Conservation (phyloP, 106 monocot species). For the Dioscorea dumetorum region DNA sequence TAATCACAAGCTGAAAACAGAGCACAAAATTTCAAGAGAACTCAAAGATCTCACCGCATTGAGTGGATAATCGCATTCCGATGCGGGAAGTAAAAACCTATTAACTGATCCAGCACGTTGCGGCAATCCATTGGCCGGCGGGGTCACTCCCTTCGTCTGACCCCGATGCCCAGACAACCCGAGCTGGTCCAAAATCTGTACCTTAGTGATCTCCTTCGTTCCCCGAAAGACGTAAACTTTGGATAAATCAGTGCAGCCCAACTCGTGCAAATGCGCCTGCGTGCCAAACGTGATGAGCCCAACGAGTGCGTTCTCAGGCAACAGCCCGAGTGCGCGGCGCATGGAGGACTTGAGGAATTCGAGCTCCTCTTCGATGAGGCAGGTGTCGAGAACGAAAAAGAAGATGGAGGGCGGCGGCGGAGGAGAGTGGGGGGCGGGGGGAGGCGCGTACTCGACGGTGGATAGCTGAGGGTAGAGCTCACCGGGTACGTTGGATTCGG, state of each 20-base stretch:
- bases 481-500: conserved; percentile 74
- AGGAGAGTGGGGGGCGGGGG: conserved; percentile 5
- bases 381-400: conserved; percentile 86
- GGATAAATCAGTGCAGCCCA: conserved; percentile 76
- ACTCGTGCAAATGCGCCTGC: conserved; percentile 90
- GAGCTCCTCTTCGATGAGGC: conserved; percentile 93
- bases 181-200: conserved; percentile 88
- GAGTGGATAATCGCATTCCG: conserved; percentile 88
- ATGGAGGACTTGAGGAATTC: conserved; percentile 73
- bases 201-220: conserved; percentile 79
- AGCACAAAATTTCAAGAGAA: background rate
- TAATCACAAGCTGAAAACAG: background rate
- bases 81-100: conserved; percentile 79
- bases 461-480: conserved; percentile 88
- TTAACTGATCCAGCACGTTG: conserved; percentile 33
- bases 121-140: conserved; percentile 29
- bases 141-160: conserved; percentile 14
- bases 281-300: conserved; percentile 90
- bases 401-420: conserved; percentile 64
- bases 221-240: conserved; percentile 86
- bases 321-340: conserved; percentile 67
- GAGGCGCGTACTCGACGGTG: conserved; percentile 68
- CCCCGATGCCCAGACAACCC: conserved; percentile 38
- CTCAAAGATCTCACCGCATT: conserved; percentile 50
- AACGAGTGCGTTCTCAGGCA: conserved; percentile 88